Evolutionary conservation across 495 filamentous ascomycete genomes (phyloP).

Genomic region (Neurospora sp.): DNA sequence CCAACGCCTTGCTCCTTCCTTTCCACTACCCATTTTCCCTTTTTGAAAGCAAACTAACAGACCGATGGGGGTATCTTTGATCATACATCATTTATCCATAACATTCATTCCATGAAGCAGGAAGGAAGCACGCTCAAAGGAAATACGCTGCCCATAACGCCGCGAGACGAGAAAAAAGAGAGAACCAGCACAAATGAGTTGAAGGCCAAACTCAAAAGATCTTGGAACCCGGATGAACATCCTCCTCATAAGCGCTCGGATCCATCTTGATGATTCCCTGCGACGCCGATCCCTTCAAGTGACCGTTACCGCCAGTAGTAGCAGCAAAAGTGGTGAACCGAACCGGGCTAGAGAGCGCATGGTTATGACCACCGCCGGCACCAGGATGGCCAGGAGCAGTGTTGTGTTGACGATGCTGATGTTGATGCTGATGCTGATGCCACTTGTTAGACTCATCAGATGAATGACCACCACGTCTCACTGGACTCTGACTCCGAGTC

Average conservation of each 20-base stretch:
- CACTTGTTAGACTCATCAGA: not conserved
- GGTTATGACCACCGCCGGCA: not conserved
- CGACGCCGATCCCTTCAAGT: not conserved
- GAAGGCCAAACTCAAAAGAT: not conserved
- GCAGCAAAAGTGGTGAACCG: not conserved
- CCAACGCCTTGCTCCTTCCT: not conserved
- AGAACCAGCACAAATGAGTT: too few relatives aligned
- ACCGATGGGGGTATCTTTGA: not conserved
- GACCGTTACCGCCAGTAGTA: not conserved
- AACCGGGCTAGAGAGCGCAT: not conserved
- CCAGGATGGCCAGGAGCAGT: not conserved
- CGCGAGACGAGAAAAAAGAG: not conserved
- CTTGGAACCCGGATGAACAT: not conserved
- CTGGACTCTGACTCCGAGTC: not conserved
- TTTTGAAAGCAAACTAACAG: not conserved
- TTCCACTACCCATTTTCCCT: not conserved
- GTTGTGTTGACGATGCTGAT: not conserved
- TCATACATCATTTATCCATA: not conserved
- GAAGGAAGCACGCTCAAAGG: not conserved
- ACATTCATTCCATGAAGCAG: not conserved
- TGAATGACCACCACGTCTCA: not conserved
- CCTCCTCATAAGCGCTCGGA: not conserved
- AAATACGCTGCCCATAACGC: not conserved
- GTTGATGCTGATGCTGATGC: not conserved
- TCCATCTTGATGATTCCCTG: not conserved